These are phyloP conservation scores for Melastoma malabathricum DNA, from an alignment of 345 rosid species.

Conservation along the genomic window DNA sequence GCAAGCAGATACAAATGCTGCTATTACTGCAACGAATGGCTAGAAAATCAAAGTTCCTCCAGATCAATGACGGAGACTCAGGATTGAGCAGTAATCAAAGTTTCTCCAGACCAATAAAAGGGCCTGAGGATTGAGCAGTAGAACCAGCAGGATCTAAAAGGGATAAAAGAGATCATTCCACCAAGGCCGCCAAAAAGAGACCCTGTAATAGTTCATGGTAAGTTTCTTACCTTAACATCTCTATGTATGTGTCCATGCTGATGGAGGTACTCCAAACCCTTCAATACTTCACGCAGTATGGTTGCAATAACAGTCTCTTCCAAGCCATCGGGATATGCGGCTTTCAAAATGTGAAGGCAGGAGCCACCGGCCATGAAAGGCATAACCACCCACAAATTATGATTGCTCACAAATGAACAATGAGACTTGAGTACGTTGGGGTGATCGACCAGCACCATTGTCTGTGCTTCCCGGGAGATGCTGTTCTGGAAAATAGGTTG, in stretches of 20 bases:
- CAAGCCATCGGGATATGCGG: conserved; percentile 71
- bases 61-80: no score
- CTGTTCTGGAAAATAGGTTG: conserved; percentile 49
- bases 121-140: no score
- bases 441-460: conserved; percentile 84
- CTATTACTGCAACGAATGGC: no score
- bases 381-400: conserved; percentile 95
- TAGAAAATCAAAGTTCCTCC: no score
- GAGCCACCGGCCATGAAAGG: conserved; percentile 99
- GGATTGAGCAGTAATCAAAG: no score
- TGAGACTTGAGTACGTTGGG: conserved; percentile 75
- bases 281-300: conserved; percentile 71
- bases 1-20: background rate
- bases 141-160: no score
- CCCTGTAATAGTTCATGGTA: no score
- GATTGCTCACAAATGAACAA: conserved; percentile 76
- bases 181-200: no score
- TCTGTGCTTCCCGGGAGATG: conserved; percentile 87
- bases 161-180: no score
- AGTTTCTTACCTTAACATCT: conserved; percentile 65
- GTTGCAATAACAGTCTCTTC: conserved; percentile 90
- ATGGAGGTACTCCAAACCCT: conserved; percentile 93
- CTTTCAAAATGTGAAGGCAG: conserved; percentile 91
- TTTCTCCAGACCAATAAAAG: no score
- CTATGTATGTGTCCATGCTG: conserved; percentile 91